Conservation (phyloP, 164 flowering plant species). For the Chimonanthus salicifolius region DNA sequence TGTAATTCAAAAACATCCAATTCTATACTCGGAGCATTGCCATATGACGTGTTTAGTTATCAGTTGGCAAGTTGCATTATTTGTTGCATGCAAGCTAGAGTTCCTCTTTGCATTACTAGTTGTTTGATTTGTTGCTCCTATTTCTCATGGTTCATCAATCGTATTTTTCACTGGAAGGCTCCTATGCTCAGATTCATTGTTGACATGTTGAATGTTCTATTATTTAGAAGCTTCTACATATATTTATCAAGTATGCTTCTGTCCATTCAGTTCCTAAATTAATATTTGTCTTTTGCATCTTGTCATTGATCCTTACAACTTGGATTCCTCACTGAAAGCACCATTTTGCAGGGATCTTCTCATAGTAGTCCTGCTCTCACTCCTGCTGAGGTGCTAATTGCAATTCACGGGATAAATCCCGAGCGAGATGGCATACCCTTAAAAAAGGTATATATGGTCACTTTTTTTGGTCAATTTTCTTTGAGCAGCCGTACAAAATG, state of each 20-base stretch:
- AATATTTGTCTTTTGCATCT: background rate
- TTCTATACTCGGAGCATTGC: too few relatives aligned
- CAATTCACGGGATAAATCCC: constrained; percentile 92
- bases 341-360: constrained; percentile 59
- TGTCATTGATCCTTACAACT: background rate
- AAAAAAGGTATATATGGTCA: constrained; percentile 52
- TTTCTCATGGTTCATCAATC: too few relatives aligned
- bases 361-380: constrained; percentile 55
- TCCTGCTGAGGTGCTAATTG: constrained; percentile 90
- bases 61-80: too few relatives aligned
- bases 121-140: too few relatives aligned
- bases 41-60: too few relatives aligned
- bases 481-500: constrained; percentile 4
- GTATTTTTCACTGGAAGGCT: too few relatives aligned
- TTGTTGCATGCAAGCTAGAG: too few relatives aligned
- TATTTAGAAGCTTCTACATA: background rate
- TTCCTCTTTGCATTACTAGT: too few relatives aligned
- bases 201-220: background rate
- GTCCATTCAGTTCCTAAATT: background rate
- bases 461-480: background rate
- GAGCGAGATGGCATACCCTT: constrained; percentile 88
- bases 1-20: too few relatives aligned
- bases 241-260: too few relatives aligned
- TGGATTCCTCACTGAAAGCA: background rate
- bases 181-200: background rate